These are phyloP conservation scores for Fusarium austroafricanum DNA, from an alignment of 2,329 filamentous ascomycete genomes.

Conservation along the genomic window DNA sequence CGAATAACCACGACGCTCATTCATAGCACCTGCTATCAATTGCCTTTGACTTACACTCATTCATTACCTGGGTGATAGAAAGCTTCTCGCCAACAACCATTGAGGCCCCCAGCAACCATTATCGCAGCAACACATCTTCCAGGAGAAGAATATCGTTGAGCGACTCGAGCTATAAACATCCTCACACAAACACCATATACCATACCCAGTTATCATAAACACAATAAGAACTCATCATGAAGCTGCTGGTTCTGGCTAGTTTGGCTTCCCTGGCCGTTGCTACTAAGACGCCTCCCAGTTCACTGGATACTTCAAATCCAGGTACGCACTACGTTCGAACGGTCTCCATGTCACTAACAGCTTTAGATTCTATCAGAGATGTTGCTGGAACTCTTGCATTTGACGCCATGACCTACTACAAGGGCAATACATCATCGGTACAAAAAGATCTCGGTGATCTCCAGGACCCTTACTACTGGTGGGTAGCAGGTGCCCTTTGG, in stretches of 20 bases:
- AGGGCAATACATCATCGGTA: constrained; percentile 68
- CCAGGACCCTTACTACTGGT: constrained; percentile 75
- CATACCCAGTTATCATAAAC: background rate
- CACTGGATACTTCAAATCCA: constrained; percentile 35
- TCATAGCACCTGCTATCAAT: constrained; percentile 8
- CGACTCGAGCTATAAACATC: constrained; percentile 3
- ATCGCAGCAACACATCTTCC: constrained; percentile 3
- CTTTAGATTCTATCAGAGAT: constrained; percentile 68
- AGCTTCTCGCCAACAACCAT: background rate
- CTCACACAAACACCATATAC: background rate
- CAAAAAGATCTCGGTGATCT: constrained; percentile 69
- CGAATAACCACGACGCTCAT: constrained; percentile 6
- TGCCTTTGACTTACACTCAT: constrained; percentile 5
- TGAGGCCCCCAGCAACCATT: background rate
- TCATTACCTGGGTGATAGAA: constrained; percentile 3
- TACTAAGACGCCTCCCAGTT: constrained; percentile 32
- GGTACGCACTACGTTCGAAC: constrained; percentile 19
- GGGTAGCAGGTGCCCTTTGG: constrained; percentile 73
- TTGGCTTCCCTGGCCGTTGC: constrained; percentile 31
- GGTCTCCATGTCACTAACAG: constrained; percentile 13
- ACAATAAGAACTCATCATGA: constrained; percentile 24
- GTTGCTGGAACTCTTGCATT: constrained; percentile 70
- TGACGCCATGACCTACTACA: constrained; percentile 73
- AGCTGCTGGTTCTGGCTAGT: constrained; percentile 28
- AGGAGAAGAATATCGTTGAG: constrained; percentile 23